Evolutionary conservation across 208 protist genomes (phyloP).

Genomic region (Wallacemonas sp.): DNA sequence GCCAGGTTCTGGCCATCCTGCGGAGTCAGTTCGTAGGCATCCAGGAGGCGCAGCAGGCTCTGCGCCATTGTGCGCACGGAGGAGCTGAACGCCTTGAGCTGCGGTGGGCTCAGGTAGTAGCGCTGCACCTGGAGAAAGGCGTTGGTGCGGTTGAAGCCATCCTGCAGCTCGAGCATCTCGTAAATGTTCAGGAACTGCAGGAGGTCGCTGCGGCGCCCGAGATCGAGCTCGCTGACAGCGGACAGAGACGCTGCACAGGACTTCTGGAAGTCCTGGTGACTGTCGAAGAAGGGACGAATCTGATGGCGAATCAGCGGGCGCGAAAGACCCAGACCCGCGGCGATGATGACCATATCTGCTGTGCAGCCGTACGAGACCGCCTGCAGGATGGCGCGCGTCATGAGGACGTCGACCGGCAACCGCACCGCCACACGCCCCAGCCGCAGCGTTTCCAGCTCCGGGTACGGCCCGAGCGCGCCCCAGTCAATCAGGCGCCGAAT

Average conservation of each 20-base stretch:
- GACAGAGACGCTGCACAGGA: neutral
- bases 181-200: conserved; percentile 17
- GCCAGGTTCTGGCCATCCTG: conserved; percentile 2
- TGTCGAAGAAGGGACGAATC: conserved; percentile 19
- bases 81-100: conserved; percentile 9
- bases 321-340: conserved; percentile 16
- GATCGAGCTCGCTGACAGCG: conserved; percentile 2
- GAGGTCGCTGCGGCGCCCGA: conserved; percentile 26
- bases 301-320: conserved; percentile 16
- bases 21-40: neutral
- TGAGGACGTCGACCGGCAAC: conserved; percentile 21
- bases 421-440: conserved; percentile 21
- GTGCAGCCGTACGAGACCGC: conserved; percentile 19
- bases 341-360: conserved; percentile 27
- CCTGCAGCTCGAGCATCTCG: conserved; percentile 14
- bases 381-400: conserved; percentile 20
- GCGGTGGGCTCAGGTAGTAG: conserved; percentile 12
- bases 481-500: conserved; percentile 19
- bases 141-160: neutral
- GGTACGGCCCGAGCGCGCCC: conserved; percentile 20
- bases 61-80: conserved; percentile 10
- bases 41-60: conserved; percentile 9
- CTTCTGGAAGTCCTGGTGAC: conserved; percentile 18
- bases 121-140: conserved; percentile 8
- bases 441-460: conserved; percentile 14